Evolutionary conservation across 202 grass and related monocot species (phyloP).

Genomic region (Digitaria exilis): DNA sequence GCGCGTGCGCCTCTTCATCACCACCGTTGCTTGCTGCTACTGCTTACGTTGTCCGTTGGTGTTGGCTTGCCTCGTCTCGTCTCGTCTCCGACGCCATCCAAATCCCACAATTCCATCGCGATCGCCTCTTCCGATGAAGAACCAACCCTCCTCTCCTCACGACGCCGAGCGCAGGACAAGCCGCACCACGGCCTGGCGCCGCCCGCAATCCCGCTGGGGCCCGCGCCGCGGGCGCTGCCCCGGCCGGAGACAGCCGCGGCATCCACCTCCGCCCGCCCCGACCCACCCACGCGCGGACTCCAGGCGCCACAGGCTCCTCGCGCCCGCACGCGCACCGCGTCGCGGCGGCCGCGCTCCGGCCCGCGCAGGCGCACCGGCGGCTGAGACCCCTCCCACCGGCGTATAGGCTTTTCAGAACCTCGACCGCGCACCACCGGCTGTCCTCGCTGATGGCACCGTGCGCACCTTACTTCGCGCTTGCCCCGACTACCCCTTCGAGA

Average conservation of each 20-base stretch:
- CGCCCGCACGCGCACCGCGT: conserved; percentile 32
- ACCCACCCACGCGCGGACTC: conserved; percentile 19
- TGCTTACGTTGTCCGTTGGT: not conserved
- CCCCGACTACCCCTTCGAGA: conserved; percentile 59
- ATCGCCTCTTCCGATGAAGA: conserved; percentile 56
- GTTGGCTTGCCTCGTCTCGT: not conserved
- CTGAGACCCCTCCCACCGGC: conserved; percentile 48
- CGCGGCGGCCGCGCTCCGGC: conserved; percentile 36
- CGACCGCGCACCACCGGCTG: conserved; percentile 75
- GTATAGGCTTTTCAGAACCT: conserved; percentile 80
- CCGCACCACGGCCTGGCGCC: conserved; percentile 34
- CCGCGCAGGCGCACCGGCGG: conserved; percentile 20
- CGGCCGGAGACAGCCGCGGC: conserved; percentile 31
- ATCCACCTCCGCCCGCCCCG: conserved; percentile 45
- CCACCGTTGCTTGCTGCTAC: not conserved
- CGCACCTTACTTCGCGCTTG: conserved; percentile 79
- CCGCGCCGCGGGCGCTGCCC: conserved; percentile 2
- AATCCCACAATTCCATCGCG: conserved; percentile 15
- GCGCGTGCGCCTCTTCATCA: not conserved
- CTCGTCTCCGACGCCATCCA: not conserved
- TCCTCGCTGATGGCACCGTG: conserved; percentile 65
- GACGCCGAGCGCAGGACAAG: conserved; percentile 23
- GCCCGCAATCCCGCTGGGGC: conserved; percentile 48
- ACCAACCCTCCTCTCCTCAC: conserved; percentile 44
- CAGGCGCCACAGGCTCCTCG: conserved; percentile 43